Percentiles rank a stretch among this genome's conserved stretches.
Conservation (phyloP, 106 monocot species). For the Acorus gramineus region DNA sequence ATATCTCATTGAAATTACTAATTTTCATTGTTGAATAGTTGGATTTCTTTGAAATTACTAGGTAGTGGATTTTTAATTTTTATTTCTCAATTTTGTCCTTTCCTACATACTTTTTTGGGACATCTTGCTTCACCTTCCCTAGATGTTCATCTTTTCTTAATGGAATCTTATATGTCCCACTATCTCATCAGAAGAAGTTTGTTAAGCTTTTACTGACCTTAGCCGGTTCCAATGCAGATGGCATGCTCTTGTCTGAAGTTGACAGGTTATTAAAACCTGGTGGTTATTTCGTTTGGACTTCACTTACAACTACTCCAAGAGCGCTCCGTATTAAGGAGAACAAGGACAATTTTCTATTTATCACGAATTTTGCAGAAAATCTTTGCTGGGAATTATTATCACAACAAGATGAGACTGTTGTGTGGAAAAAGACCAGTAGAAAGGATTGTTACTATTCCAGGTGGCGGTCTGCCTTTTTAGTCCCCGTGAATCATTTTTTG, state of each 20-base stretch:
- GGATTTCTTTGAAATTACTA: too few relatives aligned
- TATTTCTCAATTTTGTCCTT: too few relatives aligned
- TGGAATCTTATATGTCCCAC: too few relatives aligned
- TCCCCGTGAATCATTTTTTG: background rate
- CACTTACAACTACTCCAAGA: constrained; percentile 49
- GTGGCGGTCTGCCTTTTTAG: constrained; percentile 20
- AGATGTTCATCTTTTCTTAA: too few relatives aligned
- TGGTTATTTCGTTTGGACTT: constrained; percentile 96
- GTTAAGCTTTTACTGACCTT: background rate
- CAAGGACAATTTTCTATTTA: constrained; percentile 47
- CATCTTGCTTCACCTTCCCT: too few relatives aligned
- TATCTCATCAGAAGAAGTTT: too few relatives aligned
- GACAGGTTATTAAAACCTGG: constrained; percentile 83
- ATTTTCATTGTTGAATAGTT: too few relatives aligned
- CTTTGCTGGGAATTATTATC: constrained; percentile 90
- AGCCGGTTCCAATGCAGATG: constrained; percentile 38
- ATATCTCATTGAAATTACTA: too few relatives aligned
- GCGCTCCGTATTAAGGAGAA: constrained; percentile 60
- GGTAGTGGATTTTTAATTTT: too few relatives aligned
- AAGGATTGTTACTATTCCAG: constrained; percentile 61
- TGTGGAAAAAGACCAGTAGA: constrained; percentile 84
- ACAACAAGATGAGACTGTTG: constrained; percentile 88
- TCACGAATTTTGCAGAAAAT: constrained; percentile 52
- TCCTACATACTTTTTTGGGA: too few relatives aligned
- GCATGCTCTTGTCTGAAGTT: constrained; percentile 75